Evolutionary conservation across 352 stramenopile species (phyloP), one percentile per base, ranked within the genome.

Genomic region (Blastocystis sp.): DNA sequence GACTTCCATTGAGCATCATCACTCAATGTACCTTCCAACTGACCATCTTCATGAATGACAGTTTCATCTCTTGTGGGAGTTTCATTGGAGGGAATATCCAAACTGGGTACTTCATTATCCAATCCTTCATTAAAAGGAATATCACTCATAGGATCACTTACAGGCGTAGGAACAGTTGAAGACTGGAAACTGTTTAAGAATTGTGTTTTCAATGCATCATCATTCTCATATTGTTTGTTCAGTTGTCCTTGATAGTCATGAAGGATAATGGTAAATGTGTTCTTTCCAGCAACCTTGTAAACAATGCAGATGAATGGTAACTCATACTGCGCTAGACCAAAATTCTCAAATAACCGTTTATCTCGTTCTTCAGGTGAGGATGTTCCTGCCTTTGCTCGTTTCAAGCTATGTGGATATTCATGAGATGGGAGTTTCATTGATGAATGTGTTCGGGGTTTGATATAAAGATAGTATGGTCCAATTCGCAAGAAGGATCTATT

Each of bases 221-320:
- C 21, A 0, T 6, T 27, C 32, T 65, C 46, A 37, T 83, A 63
- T 12, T 42, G 24, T 2, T 24, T 21, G 21, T 63, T 43, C 21
- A 83, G 19, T n/a, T 29, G 21, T n/a, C 58, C 42, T 46, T 65
- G 24, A 42, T 67, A 65, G 21, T 83, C 71, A 42, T 83, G 71
- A 11, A 83, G 9, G 6, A 51, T 7, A 24, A 83, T 65, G 16
- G 46, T 65, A 63, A 83, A 83, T 35, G 24, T 42, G 19, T 67
- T 63, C 24, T 65, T 32, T 32, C 27, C 35, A 37, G 6, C 16
- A 37, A 27, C 37, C 32, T 43, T 65, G 24, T n/a, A 39, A 24
- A 65, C 29, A 21, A 83, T 12, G 27, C 71, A 83, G 27, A 83
- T n/a, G 9, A 83, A 83, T 52, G 71, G 71, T 16, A 83, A 19